These are phyloP conservation scores for Crithidia expoeki DNA, from an alignment of 208 protist species.

Conservation along the genomic window DNA sequence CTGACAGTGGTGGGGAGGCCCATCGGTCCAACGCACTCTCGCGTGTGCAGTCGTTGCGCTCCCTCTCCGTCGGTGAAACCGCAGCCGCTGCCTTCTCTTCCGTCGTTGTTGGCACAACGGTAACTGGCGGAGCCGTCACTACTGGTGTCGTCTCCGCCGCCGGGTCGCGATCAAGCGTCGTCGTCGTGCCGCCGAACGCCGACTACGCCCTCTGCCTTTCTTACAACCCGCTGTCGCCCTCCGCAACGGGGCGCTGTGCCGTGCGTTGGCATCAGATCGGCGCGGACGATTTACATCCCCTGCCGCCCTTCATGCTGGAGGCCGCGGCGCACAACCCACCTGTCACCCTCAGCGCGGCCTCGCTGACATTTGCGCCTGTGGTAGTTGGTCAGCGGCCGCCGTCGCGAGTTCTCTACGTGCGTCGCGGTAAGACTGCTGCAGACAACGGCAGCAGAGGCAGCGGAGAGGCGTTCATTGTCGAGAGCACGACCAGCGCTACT, in stretches of 20 bases:
- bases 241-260: constrained; percentile 34
- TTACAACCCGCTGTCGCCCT: constrained; percentile 22
- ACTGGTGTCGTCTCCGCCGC: background rate
- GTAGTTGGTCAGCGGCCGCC: constrained; percentile 58
- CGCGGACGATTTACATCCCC: constrained; percentile 65
- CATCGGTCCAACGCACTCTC: constrained; percentile 28
- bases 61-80: constrained; percentile 9
- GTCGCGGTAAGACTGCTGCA: constrained; percentile 40
- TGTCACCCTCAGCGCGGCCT: constrained; percentile 37
- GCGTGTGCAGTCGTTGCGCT: constrained; percentile 18
- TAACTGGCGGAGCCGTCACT: no score
- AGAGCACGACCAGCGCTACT: background rate
- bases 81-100: background rate
- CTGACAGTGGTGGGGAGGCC: background rate
- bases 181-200: constrained; percentile 29
- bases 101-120: background rate
- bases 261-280: constrained; percentile 75
- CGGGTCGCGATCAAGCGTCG: constrained; percentile 8
- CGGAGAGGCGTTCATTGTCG: background rate
- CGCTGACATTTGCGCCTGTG: constrained; percentile 55
- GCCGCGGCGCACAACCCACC: constrained; percentile 41
- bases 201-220: constrained; percentile 33
- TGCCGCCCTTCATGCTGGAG: constrained; percentile 65
- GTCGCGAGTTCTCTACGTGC: constrained; percentile 47
- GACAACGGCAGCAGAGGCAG: background rate